Base-by-base conservation (phyloP, 441 rosid genomes). In the Melastoma candidum region DNA sequence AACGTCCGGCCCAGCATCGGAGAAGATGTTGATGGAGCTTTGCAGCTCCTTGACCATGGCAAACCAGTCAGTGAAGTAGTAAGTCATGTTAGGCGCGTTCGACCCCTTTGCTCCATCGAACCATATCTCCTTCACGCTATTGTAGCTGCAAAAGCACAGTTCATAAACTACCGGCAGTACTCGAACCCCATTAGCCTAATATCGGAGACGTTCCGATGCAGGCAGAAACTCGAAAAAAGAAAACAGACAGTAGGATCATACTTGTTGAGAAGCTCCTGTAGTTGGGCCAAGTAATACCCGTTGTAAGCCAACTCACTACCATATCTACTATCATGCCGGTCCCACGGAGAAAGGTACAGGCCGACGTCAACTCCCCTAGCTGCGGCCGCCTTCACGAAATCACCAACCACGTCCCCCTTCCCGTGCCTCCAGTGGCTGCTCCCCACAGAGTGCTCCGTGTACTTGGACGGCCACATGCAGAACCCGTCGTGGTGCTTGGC, bases 401-500 rank as follows among this genome's bases (percentile, higher is more conserved):
- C 94, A 26, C 49, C 60, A 8, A 85, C 78, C 9, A 85, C 89
- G 53, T 85, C 94, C 3, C 89, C 94, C 1, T 29, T 59, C 12
- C 87, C 86, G 5, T 76, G 57, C 46, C 63, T 77, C 94, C 89
- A 82, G 0, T 72, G 78, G 60, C 89, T 80, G 0, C 59, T 14
- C 14, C 25, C 49, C 14, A 85, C 89, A 3, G 87, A 82, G 57
- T 85, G 89, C 41, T 68, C 75, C 0, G 94, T 85, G 51, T 80
- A 85, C 46, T 71, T 80, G 0, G 79, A 71, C 2, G 87, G 94
- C 89, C 89, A 85, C 58, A 85, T 51, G 64, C 94, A 85, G 48
- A 85, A 85, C 4, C 94, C 94, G 7, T 85, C 94, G 27, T 85
- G 89, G 72, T 85, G 94, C 68, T 85, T 85, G 0, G 89, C 94